Conservation (phyloP, 2,329 filamentous ascomycete species). For the Thielaviopsis ethacetica region DNA sequence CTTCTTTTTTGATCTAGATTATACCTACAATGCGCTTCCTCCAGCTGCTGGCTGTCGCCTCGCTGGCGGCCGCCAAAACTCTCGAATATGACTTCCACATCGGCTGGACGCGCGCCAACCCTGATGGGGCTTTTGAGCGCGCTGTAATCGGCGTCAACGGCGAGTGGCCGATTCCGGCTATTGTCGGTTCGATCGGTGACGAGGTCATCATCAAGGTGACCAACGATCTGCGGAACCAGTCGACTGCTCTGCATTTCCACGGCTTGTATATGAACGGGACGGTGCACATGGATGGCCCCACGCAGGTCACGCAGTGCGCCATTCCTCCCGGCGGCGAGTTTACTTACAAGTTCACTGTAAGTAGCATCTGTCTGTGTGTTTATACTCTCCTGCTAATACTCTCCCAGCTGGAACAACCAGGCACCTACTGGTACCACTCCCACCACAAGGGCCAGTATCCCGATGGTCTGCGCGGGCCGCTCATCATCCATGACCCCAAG, state of each 20-base stretch:
- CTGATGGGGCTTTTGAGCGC: slow-evolving; percentile 48
- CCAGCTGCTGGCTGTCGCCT: slow-evolving; percentile 8
- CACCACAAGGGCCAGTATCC: slow-evolving; percentile 53
- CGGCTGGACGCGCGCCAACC: slow-evolving; percentile 55
- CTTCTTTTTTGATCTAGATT: neutral
- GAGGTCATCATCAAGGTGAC: slow-evolving; percentile 39
- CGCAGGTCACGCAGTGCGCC: slow-evolving; percentile 48
- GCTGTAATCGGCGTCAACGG: slow-evolving; percentile 64
- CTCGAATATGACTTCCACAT: slow-evolving; percentile 51
- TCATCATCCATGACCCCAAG: slow-evolving; percentile 47
- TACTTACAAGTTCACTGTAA: slow-evolving; percentile 52
- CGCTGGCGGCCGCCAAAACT: slow-evolving; percentile 25
- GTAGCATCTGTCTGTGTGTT: slow-evolving; percentile 1
- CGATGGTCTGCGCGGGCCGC: slow-evolving; percentile 47
- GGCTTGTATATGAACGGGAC: slow-evolving; percentile 54
- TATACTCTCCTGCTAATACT: neutral
- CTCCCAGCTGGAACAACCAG: slow-evolving; percentile 34
- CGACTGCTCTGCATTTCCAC: slow-evolving; percentile 52
- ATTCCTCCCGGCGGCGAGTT: slow-evolving; percentile 49
- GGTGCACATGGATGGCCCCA: slow-evolving; percentile 54
- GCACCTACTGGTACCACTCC: slow-evolving; percentile 69
- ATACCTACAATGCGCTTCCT: slow-evolving; percentile 1
- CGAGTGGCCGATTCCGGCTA: slow-evolving; percentile 54
- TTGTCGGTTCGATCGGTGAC: slow-evolving; percentile 48
- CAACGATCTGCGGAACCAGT: slow-evolving; percentile 45